Percentiles rank a stretch among this genome's conserved stretches.
phyloP scores from a whole-genome alignment of 1,284 basidiomycete genomes.

The Microbotryum lychnidis-dioicae region DNA sequence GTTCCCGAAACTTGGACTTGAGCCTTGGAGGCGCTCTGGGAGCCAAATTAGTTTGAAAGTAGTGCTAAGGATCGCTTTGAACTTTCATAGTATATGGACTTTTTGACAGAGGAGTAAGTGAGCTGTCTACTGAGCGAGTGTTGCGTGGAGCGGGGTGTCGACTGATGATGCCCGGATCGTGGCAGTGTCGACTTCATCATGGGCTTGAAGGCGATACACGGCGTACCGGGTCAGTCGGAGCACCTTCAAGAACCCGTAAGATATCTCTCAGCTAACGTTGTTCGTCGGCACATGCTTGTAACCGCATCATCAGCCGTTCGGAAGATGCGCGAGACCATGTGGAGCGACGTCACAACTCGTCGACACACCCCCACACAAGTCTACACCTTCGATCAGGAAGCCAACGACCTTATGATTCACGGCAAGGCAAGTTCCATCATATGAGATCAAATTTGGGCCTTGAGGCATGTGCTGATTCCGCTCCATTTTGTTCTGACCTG shows the following conservation, averaged over 20 bases:
- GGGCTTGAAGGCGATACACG: slow-evolving; percentile 14
- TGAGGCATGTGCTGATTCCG: neutral
- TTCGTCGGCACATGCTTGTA: neutral
- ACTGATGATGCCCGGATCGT: neutral
- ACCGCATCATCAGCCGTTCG: slow-evolving; percentile 7
- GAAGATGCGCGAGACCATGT: slow-evolving; percentile 19
- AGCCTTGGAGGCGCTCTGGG: neutral
- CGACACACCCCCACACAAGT: slow-evolving; percentile 7
- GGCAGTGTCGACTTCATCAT: slow-evolving; percentile 21
- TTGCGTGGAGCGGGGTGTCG: neutral
- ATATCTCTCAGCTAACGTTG: too few species aligned
- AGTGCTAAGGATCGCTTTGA: neutral
- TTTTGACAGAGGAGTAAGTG: slow-evolving; percentile 4
- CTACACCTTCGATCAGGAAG: neutral
- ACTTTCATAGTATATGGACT: neutral
- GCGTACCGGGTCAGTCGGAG: neutral
- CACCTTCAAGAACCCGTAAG: neutral
- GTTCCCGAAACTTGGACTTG: neutral
- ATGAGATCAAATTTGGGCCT: neutral
- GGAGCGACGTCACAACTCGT: slow-evolving; percentile 16
- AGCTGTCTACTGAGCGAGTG: neutral
- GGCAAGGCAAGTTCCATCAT: slow-evolving; percentile 10
- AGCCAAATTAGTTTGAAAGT: too few species aligned
- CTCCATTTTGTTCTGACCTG: neutral
- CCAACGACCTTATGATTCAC: slow-evolving; percentile 18